A percentile compares a stretch with the other conserved stretches of the same genome.
Conservation (phyloP, 2,329 filamentous ascomycete genomes). For the Nannizzia gypsea region DNA sequence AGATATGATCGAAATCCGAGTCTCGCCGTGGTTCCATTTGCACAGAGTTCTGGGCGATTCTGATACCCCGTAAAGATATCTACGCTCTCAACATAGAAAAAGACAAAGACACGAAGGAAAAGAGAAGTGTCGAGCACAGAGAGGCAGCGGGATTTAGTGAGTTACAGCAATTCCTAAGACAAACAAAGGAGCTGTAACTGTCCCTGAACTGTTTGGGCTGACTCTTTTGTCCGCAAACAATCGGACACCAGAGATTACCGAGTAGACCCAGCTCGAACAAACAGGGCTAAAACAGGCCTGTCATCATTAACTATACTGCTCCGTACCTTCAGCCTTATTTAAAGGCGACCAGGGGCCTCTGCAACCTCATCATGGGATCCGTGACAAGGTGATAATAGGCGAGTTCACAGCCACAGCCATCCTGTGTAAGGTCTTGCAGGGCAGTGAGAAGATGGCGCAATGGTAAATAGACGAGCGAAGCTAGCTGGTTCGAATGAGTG, state of each 20-base stretch:
- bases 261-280: no score
- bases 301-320: no score
- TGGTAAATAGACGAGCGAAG: background rate
- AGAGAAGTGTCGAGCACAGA: background rate
- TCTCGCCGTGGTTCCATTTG: background rate
- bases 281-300: background rate
- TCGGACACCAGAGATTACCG: no score
- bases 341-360: background rate
- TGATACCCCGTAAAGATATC: background rate
- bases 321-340: background rate
- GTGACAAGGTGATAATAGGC: background rate
- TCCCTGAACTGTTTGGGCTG: background rate
- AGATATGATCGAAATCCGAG: background rate
- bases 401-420: background rate
- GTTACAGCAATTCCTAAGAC: background rate
- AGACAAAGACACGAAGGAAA: background rate
- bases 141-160: background rate
- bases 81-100: background rate
- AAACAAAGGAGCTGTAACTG: background rate
- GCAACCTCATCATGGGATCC: background rate
- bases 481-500: background rate
- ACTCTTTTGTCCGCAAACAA: background rate
- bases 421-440: background rate
- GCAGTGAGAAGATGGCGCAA: background rate
- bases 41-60: background rate